These are phyloP conservation scores for Vigna angularis DNA, from an alignment of 306 rosid genomes.

Conservation along the genomic window DNA sequence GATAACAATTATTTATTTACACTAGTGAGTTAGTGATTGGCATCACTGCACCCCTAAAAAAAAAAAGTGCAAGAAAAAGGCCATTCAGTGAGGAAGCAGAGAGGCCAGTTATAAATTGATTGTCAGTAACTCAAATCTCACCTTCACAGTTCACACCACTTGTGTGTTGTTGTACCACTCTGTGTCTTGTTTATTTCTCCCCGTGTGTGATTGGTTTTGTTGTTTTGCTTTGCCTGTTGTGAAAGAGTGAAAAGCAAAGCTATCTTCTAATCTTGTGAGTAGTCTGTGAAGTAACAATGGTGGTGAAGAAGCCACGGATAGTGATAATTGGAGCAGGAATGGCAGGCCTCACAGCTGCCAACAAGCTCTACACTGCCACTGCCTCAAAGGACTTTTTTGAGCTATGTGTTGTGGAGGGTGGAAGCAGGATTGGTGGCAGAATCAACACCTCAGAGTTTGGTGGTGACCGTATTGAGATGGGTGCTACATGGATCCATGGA, in stretches of 20 bases:
- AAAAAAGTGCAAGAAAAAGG: conserved; percentile 34
- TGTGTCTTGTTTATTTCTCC: conserved; percentile 12
- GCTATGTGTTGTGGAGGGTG: conserved; percentile 84
- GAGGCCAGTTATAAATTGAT: conserved; percentile 65
- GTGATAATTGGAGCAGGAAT: conserved; percentile 97
- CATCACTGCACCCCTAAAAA: neutral
- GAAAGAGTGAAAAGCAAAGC: conserved; percentile 28
- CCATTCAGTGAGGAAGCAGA: conserved; percentile 41
- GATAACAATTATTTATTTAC: neutral
- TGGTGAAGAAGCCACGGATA: conserved; percentile 75
- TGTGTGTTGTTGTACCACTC: conserved; percentile 35
- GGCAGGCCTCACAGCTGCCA: conserved; percentile 97
- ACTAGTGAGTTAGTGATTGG: neutral
- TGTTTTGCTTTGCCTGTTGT: conserved; percentile 7
- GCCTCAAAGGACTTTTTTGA: conserved; percentile 68
- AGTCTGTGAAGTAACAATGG: conserved; percentile 55
- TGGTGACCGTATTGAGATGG: conserved; percentile 93
- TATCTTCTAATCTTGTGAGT: neutral
- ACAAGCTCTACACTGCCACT: conserved; percentile 73
- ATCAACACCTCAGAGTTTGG: conserved; percentile 90
- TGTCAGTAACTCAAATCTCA: conserved; percentile 64
- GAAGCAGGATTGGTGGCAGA: conserved; percentile 90
- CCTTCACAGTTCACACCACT: conserved; percentile 52
- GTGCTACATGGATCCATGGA: conserved; percentile 99
- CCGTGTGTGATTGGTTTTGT: conserved; percentile 15